Conservation (phyloP, 495 filamentous ascomycete genomes). For the Hypomontagnella submonticulosa region DNA sequence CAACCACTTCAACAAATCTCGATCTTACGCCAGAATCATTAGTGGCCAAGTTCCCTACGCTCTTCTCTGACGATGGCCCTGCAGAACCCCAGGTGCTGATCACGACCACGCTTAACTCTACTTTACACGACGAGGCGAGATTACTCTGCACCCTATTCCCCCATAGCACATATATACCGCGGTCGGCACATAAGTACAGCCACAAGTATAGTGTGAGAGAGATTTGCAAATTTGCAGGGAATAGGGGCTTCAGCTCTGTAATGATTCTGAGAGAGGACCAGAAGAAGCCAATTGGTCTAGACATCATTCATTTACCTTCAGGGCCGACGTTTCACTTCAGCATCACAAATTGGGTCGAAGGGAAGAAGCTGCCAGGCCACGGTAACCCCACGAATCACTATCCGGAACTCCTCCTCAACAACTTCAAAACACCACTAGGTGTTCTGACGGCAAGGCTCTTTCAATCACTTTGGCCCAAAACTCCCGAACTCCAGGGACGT, state of each 20-base stretch:
- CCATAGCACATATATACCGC: slow-evolving; percentile 84
- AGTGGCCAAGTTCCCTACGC: slow-evolving; percentile 79
- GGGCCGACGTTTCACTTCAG: slow-evolving; percentile 90
- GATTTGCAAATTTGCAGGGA: slow-evolving; percentile 85
- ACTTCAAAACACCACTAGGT: slow-evolving; percentile 93
- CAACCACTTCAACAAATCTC: slow-evolving; percentile 75
- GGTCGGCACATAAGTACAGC: slow-evolving; percentile 79
- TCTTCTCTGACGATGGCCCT: slow-evolving; percentile 74
- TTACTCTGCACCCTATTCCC: slow-evolving; percentile 84
- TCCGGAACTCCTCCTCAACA: slow-evolving; percentile 93
- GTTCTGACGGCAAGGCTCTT: slow-evolving; percentile 89
- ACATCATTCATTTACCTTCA: slow-evolving; percentile 81
- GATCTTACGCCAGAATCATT: slow-evolving; percentile 76
- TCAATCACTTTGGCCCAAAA: slow-evolving; percentile 81
- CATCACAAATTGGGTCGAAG: slow-evolving; percentile 82
- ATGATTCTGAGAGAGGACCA: slow-evolving; percentile 85
- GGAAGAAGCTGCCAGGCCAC: slow-evolving; percentile 85
- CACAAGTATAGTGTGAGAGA: slow-evolving; percentile 91
- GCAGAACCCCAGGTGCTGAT: slow-evolving; percentile 82
- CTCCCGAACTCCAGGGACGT: slow-evolving; percentile 82
- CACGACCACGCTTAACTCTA: slow-evolving; percentile 87
- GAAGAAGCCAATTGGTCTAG: slow-evolving; percentile 80
- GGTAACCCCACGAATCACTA: slow-evolving; percentile 89
- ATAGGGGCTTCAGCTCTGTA: slow-evolving; percentile 81
- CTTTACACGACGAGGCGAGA: slow-evolving; percentile 82